A percentile compares a stretch with the other conserved stretches of the same genome.
Conservation (phyloP, 768 basidiomycete genomes). For the Thelephora ganbajun region DNA sequence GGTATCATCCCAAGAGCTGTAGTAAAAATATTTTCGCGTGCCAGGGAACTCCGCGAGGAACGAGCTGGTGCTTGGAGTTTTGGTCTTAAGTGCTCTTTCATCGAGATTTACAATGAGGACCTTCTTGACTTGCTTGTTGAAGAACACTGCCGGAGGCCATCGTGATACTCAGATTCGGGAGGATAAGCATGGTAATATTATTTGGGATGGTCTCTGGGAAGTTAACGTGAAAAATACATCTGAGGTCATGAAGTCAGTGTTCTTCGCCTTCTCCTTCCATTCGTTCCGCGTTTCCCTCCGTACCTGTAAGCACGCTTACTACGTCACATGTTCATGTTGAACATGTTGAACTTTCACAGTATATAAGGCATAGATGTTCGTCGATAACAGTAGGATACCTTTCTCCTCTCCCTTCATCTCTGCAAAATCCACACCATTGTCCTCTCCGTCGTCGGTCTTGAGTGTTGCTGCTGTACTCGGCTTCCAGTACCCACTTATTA, state of each 20-base stretch:
- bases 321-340: too few species aligned
- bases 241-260: constrained; percentile 84
- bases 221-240: constrained; percentile 68
- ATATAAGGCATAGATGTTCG: too few species aligned
- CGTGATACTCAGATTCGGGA: constrained; percentile 93
- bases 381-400: too few species aligned
- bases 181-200: constrained; percentile 92
- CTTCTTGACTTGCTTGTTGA: constrained; percentile 84
- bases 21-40: constrained; percentile 69
- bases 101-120: constrained; percentile 99
- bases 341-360: too few species aligned
- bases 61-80: constrained; percentile 66
- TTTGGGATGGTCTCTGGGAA: constrained; percentile 93
- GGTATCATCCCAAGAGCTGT: constrained; percentile 95
- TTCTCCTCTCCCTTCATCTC: too few species aligned
- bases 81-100: constrained; percentile 78
- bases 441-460: too few species aligned
- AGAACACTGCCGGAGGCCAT: constrained; percentile 53
- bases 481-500: too few species aligned
- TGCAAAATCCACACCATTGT: too few species aligned
- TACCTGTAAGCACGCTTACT: too few species aligned
- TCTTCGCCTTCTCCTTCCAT: constrained; percentile 2
- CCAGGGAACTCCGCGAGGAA: constrained; percentile 65
- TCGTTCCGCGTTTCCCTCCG: not conserved
- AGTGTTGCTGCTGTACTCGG: too few species aligned